A percentile compares a stretch with the other conserved stretches of the same genome.
phyloP scores from a whole-genome alignment of 2,329 filamentous ascomycete genomes.

The Trichoderma brevicompactum region DNA sequence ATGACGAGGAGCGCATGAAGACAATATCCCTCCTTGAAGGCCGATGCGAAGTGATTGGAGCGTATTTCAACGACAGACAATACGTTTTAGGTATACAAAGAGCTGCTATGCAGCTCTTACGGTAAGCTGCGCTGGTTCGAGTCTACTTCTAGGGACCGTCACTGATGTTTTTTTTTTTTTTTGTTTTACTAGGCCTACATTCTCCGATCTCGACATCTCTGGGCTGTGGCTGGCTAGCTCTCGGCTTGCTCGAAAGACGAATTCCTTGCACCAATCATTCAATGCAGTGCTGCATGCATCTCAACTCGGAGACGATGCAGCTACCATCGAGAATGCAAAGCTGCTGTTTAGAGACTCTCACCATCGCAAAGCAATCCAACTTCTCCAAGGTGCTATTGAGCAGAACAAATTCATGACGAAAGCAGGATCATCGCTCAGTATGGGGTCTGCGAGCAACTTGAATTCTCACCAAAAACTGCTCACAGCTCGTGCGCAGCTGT shows the following conservation, averaged over 20 bases:
- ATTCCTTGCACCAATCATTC: constrained; percentile 84
- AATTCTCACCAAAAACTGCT: constrained; percentile 62
- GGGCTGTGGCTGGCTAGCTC: constrained; percentile 85
- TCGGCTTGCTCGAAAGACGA: constrained; percentile 82
- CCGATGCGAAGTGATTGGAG: constrained; percentile 86
- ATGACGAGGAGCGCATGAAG: constrained; percentile 45
- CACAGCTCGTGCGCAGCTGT: constrained; percentile 78
- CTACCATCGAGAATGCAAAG: constrained; percentile 92
- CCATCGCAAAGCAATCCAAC: constrained; percentile 92
- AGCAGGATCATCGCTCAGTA: constrained; percentile 44
- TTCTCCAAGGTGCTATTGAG: constrained; percentile 82
- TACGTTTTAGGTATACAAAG: constrained; percentile 85
- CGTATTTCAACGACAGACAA: constrained; percentile 90
- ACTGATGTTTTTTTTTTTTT: background rate
- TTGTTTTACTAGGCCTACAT: constrained; percentile 63
- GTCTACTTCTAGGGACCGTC: background rate
- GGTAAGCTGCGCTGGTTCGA: constrained; percentile 50
- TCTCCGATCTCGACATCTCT: constrained; percentile 75
- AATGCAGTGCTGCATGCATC: constrained; percentile 91
- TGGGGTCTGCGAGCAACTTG: constrained; percentile 42
- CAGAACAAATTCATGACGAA: constrained; percentile 72
- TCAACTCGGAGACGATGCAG: constrained; percentile 79
- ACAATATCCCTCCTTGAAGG: constrained; percentile 59
- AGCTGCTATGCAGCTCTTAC: constrained; percentile 81
- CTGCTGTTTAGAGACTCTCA: constrained; percentile 93